phyloP scores from a whole-genome alignment of 768 basidiomycete genomes.

The Lentinula sp. region DNA sequence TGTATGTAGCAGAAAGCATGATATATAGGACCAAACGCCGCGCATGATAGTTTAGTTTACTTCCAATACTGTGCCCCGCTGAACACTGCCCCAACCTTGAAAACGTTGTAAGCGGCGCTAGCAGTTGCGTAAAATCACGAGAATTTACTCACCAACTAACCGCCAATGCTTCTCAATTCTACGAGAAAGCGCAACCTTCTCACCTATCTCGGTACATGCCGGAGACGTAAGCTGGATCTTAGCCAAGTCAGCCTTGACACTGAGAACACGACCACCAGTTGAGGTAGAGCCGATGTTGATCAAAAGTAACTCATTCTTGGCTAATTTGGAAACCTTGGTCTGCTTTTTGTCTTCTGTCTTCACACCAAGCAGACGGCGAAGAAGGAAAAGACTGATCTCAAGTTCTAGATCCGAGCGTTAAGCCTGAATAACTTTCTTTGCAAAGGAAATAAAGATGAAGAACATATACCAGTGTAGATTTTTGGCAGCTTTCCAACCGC shows the following conservation, averaged over 20 bases:
- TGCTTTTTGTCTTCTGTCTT: slow-evolving; percentile 99
- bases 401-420: slow-evolving; percentile 46
- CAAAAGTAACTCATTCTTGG: slow-evolving; percentile 86
- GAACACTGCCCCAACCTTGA: slow-evolving; percentile 70
- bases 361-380: slow-evolving; percentile 94
- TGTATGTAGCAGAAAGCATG: too few relatives aligned
- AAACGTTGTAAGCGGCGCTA: slow-evolving; percentile 1
- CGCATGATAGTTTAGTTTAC: slow-evolving; percentile 46
- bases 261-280: slow-evolving; percentile 91
- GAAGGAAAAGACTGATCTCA: slow-evolving; percentile 90
- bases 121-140: neutral
- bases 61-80: slow-evolving; percentile 78
- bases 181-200: slow-evolving; percentile 93
- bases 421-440: neutral
- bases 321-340: slow-evolving; percentile 89
- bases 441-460: neutral
- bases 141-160: slow-evolving; percentile 68
- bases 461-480: slow-evolving; percentile 73
- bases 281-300: slow-evolving; percentile 99
- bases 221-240: slow-evolving; percentile 93
- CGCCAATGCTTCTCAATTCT: slow-evolving; percentile 99
- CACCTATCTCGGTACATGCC: slow-evolving; percentile 93
- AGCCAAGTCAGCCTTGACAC: slow-evolving; percentile 91
- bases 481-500: slow-evolving; percentile 91
- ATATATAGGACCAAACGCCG: neutral